Evolutionary conservation across 306 rosid genomes (phyloP), one percentile per base, ranked within the genome.

Genomic region (Castanea crenata): DNA sequence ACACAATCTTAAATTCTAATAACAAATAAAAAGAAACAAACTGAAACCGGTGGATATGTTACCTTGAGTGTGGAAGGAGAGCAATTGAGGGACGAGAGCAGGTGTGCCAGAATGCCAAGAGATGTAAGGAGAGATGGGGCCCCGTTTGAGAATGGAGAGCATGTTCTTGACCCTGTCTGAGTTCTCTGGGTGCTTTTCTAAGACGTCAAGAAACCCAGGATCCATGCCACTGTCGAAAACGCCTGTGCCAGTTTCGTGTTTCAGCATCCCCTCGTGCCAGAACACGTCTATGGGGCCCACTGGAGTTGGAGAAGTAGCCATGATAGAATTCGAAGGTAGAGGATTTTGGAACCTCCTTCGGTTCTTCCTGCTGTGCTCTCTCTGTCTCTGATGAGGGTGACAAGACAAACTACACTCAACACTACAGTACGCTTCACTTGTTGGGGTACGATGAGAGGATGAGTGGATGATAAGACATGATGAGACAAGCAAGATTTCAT

Each of bases 101-200:
- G 75, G 81, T 65, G 75, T 71, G 54, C 92, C 94, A 6, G 63
- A 68, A 68, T 88, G 77, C 97, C 94, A 94, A 62, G 88, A 77
- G 62, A 94, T 74, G 86, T 79, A 80, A 51, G 94, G 89, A 5
- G 97, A 84, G 69, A 94, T 88, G 0, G 98, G 97, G 35, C 98
- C 98, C 72, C 87, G 79, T 76, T 80, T 76, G 68, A 94, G 97
- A 41, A 92, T 94, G 11, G 97, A 94, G 6, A 94, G 79, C 82
- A 94, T 92, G 87, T 94, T 94, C 79, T 82, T 85, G 34, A 94
- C 54, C 59, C 98, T 83, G 75, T 94, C 97, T 0, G 98, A 78
- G 85, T 94, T 94, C 83, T 94, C 97, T 4, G 97, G 98, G 79
- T 92, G 98, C 64, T 89, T 92, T 10, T 94, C 98, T 74, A 94